Evolutionary conservation across 805 yeast species (phyloP).

Genomic region (Teunomyces pallodes): DNA sequence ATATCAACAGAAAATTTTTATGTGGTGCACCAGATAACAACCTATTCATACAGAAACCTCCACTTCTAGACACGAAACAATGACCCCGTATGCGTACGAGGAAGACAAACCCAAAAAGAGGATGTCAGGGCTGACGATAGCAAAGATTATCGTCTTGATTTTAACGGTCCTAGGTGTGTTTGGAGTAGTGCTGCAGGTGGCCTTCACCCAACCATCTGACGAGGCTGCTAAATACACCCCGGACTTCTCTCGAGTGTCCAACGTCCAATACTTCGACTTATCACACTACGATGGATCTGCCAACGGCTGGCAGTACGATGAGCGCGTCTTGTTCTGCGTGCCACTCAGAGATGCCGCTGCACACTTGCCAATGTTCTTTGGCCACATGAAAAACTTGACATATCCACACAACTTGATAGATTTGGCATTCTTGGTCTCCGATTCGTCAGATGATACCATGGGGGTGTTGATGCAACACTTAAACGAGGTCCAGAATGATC

Average conservation of each 20-base stretch:
- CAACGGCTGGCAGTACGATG: slow-evolving; percentile 77
- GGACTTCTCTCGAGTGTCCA: slow-evolving; percentile 23
- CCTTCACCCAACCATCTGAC: no score
- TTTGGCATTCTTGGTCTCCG: slow-evolving; percentile 80
- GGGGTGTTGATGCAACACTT: slow-evolving; percentile 58
- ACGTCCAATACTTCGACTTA: slow-evolving; percentile 72
- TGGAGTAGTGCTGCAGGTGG: slow-evolving; percentile 1
- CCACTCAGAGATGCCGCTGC: slow-evolving; percentile 91
- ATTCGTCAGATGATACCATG: slow-evolving; percentile 86
- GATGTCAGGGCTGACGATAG: neutral
- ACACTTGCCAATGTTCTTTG: slow-evolving; percentile 86
- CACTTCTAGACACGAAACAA: slow-evolving; percentile 14
- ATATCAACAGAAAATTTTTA: slow-evolving; percentile 3
- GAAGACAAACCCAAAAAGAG: slow-evolving; percentile 5
- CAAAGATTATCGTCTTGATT: neutral
- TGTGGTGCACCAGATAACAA: neutral
- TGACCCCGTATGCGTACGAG: slow-evolving; percentile 24
- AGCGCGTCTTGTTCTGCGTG: slow-evolving; percentile 79
- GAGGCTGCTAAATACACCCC: slow-evolving; percentile 25
- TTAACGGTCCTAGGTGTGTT: neutral
- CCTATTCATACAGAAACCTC: neutral
- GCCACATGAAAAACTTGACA: slow-evolving; percentile 73
- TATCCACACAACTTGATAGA: slow-evolving; percentile 88
- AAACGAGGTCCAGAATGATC: slow-evolving; percentile 60
- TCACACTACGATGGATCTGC: slow-evolving; percentile 60